Evolutionary conservation across 371 early-diverging fungal species (phyloP).

Genomic region (Zychaea mexicana): DNA sequence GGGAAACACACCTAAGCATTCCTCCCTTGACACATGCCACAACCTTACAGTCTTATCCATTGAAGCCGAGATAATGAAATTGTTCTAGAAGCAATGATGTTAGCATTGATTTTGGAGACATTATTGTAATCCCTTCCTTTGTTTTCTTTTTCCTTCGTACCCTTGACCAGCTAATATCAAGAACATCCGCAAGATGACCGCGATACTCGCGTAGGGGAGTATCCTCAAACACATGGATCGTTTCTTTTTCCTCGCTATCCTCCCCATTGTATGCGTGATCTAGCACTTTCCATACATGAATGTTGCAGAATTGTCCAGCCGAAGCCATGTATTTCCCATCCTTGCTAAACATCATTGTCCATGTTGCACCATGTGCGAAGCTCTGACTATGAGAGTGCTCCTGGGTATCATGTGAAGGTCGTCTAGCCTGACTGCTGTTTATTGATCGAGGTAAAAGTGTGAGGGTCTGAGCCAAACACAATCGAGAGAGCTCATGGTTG

Average conservation of each 20-base stretch:
- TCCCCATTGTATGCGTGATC: conserved; percentile 12
- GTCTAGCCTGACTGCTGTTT: neutral
- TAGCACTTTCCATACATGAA: conserved; percentile 73
- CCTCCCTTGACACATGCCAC: conserved; percentile 79
- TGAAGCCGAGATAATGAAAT: conserved; percentile 79
- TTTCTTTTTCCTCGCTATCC: conserved; percentile 25
- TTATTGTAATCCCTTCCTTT: neutral
- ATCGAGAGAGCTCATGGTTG: conserved; percentile 2
- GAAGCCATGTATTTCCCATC: conserved; percentile 81
- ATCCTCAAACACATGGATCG: conserved; percentile 62
- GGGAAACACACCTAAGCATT: conserved; percentile 77
- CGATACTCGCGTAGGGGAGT: conserved; percentile 65
- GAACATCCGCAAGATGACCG: conserved; percentile 73
- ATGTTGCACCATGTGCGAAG: conserved; percentile 32
- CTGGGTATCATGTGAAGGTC: conserved; percentile 13
- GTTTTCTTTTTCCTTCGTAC: conserved; percentile 12
- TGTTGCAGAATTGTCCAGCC: conserved; percentile 72
- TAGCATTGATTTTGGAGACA: neutral
- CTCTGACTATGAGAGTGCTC: neutral
- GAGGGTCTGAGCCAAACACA: conserved; percentile 12
- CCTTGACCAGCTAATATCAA: conserved; percentile 85
- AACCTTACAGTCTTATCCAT: conserved; percentile 83
- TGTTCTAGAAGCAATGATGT: conserved; percentile 41
- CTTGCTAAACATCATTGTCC: conserved; percentile 69
- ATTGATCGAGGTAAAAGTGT: neutral